These are phyloP conservation scores for Chaetomium cochliodes DNA, from an alignment of 495 filamentous ascomycete genomes.

Conservation along the genomic window DNA sequence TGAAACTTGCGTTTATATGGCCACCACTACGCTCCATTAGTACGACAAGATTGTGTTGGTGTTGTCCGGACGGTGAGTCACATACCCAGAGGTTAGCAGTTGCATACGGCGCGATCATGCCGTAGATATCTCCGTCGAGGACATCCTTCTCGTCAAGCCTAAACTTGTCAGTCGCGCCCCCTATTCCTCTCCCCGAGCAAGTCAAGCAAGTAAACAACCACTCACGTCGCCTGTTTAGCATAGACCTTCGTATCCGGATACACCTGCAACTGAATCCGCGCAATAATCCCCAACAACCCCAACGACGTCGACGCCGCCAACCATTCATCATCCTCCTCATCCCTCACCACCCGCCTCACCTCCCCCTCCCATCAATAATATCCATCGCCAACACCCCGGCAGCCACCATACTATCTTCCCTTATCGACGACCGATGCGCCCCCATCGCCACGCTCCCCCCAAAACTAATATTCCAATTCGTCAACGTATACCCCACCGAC, in stretches of 20 bases:
- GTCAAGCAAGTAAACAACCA: neutral
- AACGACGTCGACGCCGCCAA: slow-evolving; percentile 50
- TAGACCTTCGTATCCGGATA: slow-evolving; percentile 51
- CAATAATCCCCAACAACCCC: slow-evolving; percentile 48
- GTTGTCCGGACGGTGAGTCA: neutral
- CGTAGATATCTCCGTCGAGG: slow-evolving; percentile 49
- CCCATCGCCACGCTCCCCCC: slow-evolving; percentile 53
- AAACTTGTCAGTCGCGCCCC: neutral
- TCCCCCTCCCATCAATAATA: slow-evolving; percentile 48
- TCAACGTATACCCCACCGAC: slow-evolving; percentile 49
- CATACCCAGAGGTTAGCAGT: slow-evolving; percentile 51
- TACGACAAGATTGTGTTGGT: neutral
- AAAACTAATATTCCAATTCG: slow-evolving; percentile 55
- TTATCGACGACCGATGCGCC: slow-evolving; percentile 46
- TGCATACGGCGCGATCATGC: slow-evolving; percentile 49
- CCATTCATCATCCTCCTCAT: slow-evolving; percentile 47
- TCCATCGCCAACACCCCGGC: slow-evolving; percentile 49
- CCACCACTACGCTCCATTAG: slow-evolving; percentile 44
- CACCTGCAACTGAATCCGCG: slow-evolving; percentile 47
- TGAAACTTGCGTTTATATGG: slow-evolving; percentile 51
- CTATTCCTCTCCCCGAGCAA: neutral
- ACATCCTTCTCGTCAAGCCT: slow-evolving; percentile 48
- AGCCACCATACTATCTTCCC: slow-evolving; percentile 53
- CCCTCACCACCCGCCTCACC: slow-evolving; percentile 40
- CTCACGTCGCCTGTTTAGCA: slow-evolving; percentile 49